These are phyloP conservation scores for Hanseniaspora thailandica DNA, from an alignment of 805 yeast genomes.

Conservation along the genomic window DNA sequence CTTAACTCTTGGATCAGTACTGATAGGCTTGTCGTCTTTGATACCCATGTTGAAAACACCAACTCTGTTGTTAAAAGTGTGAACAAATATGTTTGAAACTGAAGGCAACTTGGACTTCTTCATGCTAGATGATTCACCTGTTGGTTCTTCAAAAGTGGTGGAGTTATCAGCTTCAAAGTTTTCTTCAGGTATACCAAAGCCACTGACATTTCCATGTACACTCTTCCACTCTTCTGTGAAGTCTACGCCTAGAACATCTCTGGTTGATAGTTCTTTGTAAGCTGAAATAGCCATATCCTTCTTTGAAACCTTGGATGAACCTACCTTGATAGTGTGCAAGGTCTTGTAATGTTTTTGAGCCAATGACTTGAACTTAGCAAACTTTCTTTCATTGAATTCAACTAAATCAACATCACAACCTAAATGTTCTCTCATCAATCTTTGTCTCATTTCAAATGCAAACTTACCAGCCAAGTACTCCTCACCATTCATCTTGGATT, in stretches of 20 bases:
- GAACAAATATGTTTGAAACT: slow-evolving; percentile 20
- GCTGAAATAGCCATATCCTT: slow-evolving; percentile 37
- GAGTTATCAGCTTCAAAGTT: slow-evolving; percentile 24
- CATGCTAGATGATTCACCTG: background rate
- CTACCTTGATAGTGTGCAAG: slow-evolving; percentile 18
- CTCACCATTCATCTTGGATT: slow-evolving; percentile 64
- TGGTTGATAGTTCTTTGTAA: slow-evolving; percentile 61
- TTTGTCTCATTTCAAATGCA: slow-evolving; percentile 76
- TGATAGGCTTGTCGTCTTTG: slow-evolving; percentile 67
- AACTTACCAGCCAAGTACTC: slow-evolving; percentile 74
- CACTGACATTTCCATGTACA: slow-evolving; percentile 30
- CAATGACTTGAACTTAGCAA: slow-evolving; percentile 33
- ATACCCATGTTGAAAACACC: slow-evolving; percentile 80
- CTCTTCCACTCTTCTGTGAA: slow-evolving; percentile 35
- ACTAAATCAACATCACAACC: slow-evolving; percentile 85
- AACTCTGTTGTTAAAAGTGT: slow-evolving; percentile 76
- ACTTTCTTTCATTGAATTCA: slow-evolving; percentile 69
- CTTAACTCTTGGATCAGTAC: slow-evolving; percentile 71
- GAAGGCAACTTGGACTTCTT: slow-evolving; percentile 10
- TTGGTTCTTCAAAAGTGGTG: slow-evolving; percentile 13
- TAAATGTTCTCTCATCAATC: slow-evolving; percentile 92
- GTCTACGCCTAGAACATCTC: slow-evolving; percentile 44
- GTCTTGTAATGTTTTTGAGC: slow-evolving; percentile 27
- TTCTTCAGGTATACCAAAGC: slow-evolving; percentile 15
- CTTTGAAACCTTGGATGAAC: slow-evolving; percentile 8